Conservation (phyloP, 1,284 basidiomycete genomes). For the Melampsora larici-populina region DNA sequence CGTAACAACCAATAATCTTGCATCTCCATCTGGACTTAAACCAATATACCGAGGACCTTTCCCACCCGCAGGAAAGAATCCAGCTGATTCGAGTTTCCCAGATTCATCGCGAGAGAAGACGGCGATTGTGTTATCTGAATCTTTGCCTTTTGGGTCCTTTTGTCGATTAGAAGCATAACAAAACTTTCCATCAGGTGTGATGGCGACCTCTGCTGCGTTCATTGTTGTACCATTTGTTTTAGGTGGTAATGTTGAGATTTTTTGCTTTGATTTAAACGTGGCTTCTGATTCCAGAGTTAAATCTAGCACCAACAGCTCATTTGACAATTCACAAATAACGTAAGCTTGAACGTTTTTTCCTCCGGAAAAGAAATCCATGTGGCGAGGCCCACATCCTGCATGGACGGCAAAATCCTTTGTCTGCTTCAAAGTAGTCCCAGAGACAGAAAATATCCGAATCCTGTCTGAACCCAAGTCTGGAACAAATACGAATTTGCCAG, state of each 20-base stretch:
- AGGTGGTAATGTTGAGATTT: background rate
- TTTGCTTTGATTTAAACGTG: background rate
- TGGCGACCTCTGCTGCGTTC: slow-evolving; percentile 12
- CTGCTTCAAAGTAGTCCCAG: background rate
- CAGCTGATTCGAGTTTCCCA: background rate
- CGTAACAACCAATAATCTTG: slow-evolving; percentile 20
- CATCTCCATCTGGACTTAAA: slow-evolving; percentile 20
- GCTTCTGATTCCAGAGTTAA: background rate
- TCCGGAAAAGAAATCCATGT: slow-evolving; percentile 14
- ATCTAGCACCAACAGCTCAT: slow-evolving; percentile 4
- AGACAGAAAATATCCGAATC: slow-evolving; percentile 16
- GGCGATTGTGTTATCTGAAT: slow-evolving; percentile 8
- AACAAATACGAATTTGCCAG: slow-evolving; percentile 17
- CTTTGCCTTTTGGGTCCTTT: slow-evolving; percentile 4
- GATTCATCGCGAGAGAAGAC: slow-evolving; percentile 11
- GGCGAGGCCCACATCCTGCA: slow-evolving; percentile 27
- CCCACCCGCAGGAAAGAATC: slow-evolving; percentile 10
- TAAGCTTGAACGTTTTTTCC: background rate
- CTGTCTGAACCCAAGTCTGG: slow-evolving; percentile 26
- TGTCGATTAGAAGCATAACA: slow-evolving; percentile 23
- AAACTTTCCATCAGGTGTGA: slow-evolving; percentile 34
- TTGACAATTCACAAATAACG: slow-evolving; percentile 26
- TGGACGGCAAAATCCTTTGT: background rate
- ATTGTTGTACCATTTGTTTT: slow-evolving; percentile 12
- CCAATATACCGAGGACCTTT: slow-evolving; percentile 22